phyloP scores from a whole-genome alignment of 768 basidiomycete genomes.

The Gautieria morchelliformis region DNA sequence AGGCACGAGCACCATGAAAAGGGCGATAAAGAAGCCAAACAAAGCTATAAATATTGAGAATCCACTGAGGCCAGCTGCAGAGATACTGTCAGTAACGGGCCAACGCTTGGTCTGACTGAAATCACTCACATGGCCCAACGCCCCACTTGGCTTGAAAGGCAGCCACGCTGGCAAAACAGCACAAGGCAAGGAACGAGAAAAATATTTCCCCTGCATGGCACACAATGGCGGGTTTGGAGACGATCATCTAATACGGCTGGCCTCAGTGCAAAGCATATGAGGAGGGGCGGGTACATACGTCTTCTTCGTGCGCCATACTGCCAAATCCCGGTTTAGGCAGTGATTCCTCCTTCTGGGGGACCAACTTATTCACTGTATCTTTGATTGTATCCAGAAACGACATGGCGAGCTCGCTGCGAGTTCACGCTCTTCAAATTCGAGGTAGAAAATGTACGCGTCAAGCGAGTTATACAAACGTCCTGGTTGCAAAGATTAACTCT shows the following conservation, averaged over 20 bases:
- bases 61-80: slow-evolving; percentile 72
- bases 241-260: slow-evolving; percentile 56
- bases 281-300: not conserved
- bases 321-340: slow-evolving; percentile 3
- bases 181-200: slow-evolving; percentile 90
- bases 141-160: slow-evolving; percentile 78
- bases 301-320: slow-evolving; percentile 5
- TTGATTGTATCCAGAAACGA: slow-evolving; percentile 48
- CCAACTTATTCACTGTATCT: slow-evolving; percentile 36
- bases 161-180: slow-evolving; percentile 84
- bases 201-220: slow-evolving; percentile 73
- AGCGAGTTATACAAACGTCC: not conserved
- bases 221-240: slow-evolving; percentile 74
- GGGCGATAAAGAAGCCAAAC: slow-evolving; percentile 58
- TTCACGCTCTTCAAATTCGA: no score
- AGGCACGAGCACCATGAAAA: slow-evolving; percentile 68
- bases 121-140: slow-evolving; percentile 73
- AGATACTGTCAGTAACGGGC: not conserved
- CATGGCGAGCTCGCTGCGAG: slow-evolving; percentile 26
- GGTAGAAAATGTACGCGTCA: not conserved
- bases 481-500: not conserved
- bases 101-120: not conserved
- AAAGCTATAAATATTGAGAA: slow-evolving; percentile 80
- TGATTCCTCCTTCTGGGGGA: slow-evolving; percentile 31
- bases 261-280: not conserved